Conservation (phyloP, 1,139 yeast species). For the Arxiozyma bovina region DNA sequence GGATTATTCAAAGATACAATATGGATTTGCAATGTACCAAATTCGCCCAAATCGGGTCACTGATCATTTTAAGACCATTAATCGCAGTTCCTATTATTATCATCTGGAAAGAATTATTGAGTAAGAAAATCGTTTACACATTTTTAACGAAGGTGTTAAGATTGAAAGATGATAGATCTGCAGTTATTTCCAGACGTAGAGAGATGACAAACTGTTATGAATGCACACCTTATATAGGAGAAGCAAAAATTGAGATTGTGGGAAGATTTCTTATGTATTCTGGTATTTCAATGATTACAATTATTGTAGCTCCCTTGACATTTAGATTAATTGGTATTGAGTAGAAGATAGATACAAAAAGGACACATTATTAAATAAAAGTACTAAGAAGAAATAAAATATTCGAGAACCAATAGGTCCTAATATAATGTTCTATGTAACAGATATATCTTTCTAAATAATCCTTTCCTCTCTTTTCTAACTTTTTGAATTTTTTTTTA, state of each 20-base stretch:
- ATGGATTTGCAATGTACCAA: slow-evolving; percentile 9
- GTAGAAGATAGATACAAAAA: background rate
- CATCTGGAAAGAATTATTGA: slow-evolving; percentile 27
- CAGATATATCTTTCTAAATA: background rate
- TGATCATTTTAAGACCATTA: slow-evolving; percentile 17
- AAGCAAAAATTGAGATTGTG: slow-evolving; percentile 24
- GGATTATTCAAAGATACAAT: slow-evolving; percentile 17
- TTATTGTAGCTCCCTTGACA: slow-evolving; percentile 20
- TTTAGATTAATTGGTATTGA: slow-evolving; percentile 11
- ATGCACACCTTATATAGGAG: slow-evolving; percentile 21
- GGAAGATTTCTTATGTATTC: slow-evolving; percentile 29
- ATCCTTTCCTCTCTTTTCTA: no score
- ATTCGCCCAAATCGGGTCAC: slow-evolving; percentile 10
- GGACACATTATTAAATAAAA: no score
- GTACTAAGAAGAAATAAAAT: no score
- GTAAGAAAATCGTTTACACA: slow-evolving; percentile 23
- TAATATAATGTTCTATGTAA: no score
- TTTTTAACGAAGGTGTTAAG: slow-evolving; percentile 13
- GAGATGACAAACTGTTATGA: slow-evolving; percentile 10
- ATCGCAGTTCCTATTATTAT: slow-evolving; percentile 24
- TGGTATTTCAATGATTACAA: slow-evolving; percentile 25
- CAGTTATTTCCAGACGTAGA: slow-evolving; percentile 7
- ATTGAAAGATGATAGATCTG: slow-evolving; percentile 20
- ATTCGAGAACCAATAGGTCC: background rate
- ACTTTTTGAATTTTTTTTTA: no score